Evolutionary conservation across 345 rosid genomes (phyloP).

Genomic region (Conringia planisiliqua): DNA sequence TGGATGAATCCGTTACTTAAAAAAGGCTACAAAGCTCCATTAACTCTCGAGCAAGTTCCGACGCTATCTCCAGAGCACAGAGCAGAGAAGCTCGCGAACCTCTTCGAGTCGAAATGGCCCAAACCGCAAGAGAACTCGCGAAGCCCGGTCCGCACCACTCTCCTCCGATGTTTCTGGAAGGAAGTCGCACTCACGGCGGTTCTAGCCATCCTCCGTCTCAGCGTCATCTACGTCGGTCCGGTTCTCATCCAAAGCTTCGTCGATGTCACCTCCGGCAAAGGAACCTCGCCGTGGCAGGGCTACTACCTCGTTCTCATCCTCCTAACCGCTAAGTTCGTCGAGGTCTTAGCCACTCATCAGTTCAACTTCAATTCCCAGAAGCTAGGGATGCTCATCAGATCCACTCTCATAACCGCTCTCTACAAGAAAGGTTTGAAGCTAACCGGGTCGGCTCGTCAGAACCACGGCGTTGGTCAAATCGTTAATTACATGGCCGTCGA

Average conservation of each 20-base stretch:
- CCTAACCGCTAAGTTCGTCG: constrained; percentile 68
- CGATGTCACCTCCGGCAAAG: constrained; percentile 66
- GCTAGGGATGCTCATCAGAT: constrained; percentile 89
- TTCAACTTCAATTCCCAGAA: constrained; percentile 92
- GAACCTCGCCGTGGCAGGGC: constrained; percentile 66
- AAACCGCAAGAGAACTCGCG: constrained; percentile 56
- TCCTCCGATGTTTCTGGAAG: constrained; percentile 78
- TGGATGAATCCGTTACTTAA: constrained; percentile 91
- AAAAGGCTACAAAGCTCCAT: constrained; percentile 82
- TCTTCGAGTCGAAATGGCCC: constrained; percentile 79
- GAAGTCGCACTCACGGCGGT: constrained; percentile 70
- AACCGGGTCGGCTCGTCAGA: constrained; percentile 82
- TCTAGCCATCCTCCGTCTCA: constrained; percentile 69
- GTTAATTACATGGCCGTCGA: constrained; percentile 99
- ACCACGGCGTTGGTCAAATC: constrained; percentile 94
- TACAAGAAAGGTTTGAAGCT: constrained; percentile 77
- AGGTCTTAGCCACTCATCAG: constrained; percentile 73
- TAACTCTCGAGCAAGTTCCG: constrained; percentile 69
- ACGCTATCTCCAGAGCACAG: constrained; percentile 69
- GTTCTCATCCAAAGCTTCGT: constrained; percentile 80
- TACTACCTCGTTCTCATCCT: constrained; percentile 77
- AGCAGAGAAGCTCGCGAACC: constrained; percentile 67
- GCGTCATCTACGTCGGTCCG: constrained; percentile 87
- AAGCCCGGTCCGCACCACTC: constrained; percentile 70
- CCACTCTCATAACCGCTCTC: constrained; percentile 71